Evolutionary conservation across 768 basidiomycete genomes (phyloP).

Genomic region (Suillus occidentalis): DNA sequence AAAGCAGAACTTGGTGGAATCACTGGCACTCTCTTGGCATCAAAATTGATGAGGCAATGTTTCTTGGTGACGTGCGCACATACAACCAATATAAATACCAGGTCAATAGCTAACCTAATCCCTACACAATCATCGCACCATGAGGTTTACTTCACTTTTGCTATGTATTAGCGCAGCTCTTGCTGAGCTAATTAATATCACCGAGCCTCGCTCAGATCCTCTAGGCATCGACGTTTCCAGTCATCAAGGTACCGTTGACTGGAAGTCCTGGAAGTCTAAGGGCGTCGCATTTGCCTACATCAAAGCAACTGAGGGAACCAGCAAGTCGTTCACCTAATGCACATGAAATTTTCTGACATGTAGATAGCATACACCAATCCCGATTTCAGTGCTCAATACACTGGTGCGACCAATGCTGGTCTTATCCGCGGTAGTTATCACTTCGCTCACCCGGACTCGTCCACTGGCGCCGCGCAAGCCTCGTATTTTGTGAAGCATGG

Average conservation of each 20-base stretch:
- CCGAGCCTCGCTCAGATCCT: constrained; percentile 38
- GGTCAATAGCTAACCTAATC: too few relatives aligned
- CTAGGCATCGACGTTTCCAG: constrained; percentile 52
- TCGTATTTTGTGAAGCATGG: constrained; percentile 37
- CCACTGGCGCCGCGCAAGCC: constrained; percentile 37
- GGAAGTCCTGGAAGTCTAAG: constrained; percentile 46
- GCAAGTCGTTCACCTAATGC: constrained; percentile 27
- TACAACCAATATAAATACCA: neutral
- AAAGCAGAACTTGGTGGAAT: neutral
- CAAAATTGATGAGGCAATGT: neutral
- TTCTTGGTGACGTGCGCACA: neutral
- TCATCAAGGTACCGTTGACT: constrained; percentile 47
- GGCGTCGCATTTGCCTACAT: constrained; percentile 54
- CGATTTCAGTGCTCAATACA: constrained; percentile 42
- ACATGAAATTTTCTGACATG: neutral
- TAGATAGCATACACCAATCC: constrained; percentile 30
- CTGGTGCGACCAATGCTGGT: constrained; percentile 32
- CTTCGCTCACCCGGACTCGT: constrained; percentile 33
- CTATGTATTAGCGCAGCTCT: constrained; percentile 8
- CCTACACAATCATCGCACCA: neutral
- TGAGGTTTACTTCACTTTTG: constrained; percentile 3
- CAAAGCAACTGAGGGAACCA: constrained; percentile 59
- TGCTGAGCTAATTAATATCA: constrained; percentile 8
- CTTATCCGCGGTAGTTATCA: constrained; percentile 39
- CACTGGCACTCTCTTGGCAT: neutral